A percentile compares a stretch with the other conserved stretches of the same genome.
These are phyloP conservation scores for Aegle marmelos DNA, from an alignment of 345 rosid species.

Conservation along the genomic window DNA sequence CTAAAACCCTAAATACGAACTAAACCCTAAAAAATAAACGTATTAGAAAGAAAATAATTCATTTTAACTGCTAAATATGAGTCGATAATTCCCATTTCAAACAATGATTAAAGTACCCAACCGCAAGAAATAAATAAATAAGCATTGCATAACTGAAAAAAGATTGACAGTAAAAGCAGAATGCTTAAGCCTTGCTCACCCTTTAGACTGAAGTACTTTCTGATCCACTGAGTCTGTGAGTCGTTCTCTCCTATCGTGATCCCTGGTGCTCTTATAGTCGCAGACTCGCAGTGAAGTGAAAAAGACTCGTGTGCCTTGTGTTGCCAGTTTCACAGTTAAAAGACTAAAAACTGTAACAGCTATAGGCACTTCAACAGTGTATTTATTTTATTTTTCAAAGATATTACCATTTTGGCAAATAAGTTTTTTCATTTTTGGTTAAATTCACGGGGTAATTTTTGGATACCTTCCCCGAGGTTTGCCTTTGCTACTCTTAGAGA, in stretches of 20 bases:
- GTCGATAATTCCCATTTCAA: neutral
- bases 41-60: neutral
- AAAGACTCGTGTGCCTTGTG: neutral
- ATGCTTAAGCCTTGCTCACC: neutral
- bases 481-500: too few relatives aligned
- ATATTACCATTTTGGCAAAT: too few relatives aligned
- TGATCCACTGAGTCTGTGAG: neutral
- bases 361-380: neutral
- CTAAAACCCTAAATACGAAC: neutral
- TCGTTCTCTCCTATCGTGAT: neutral
- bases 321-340: too few relatives aligned
- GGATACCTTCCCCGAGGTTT: too few relatives aligned
- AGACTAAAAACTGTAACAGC: too few relatives aligned
- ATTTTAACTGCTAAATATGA: neutral
- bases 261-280: neutral
- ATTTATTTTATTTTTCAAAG: too few relatives aligned
- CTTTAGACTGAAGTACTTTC: neutral
- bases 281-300: too few relatives aligned
- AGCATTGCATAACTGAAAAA: too few relatives aligned
- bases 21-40: neutral
- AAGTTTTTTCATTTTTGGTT: too few relatives aligned
- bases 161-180: neutral
- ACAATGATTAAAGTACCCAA: neutral
- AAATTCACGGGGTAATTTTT: too few relatives aligned
- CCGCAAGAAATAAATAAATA: too few relatives aligned